These are phyloP conservation scores for Begonia masoniana DNA, from an alignment of 306 rosid genomes.

Conservation along the genomic window DNA sequence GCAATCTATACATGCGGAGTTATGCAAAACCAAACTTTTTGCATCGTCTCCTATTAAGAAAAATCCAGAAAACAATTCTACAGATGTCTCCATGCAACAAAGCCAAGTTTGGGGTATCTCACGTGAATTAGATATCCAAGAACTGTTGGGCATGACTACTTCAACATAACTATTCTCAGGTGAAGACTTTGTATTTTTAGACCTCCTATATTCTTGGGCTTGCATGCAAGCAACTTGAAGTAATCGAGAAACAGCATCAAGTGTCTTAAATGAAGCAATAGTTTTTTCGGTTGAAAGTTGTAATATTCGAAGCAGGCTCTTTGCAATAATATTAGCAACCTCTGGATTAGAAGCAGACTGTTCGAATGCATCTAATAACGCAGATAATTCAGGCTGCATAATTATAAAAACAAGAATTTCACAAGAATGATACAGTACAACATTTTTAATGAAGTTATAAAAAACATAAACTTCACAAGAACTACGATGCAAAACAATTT, in stretches of 20 bases:
- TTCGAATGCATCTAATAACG: slow-evolving; percentile 74
- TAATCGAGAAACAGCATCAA: slow-evolving; percentile 65
- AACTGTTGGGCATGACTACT: slow-evolving; percentile 18
- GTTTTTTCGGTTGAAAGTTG: slow-evolving; percentile 76
- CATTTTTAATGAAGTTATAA: too few relatives aligned
- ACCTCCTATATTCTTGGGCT: slow-evolving; percentile 61
- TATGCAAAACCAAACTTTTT: slow-evolving; percentile 48
- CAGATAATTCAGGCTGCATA: slow-evolving; percentile 74
- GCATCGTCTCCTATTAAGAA: slow-evolving; percentile 55
- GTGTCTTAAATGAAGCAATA: slow-evolving; percentile 53
- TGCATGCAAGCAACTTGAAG: slow-evolving; percentile 84
- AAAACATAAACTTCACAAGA: too few relatives aligned
- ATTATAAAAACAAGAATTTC: neutral
- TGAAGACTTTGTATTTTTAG: slow-evolving; percentile 21
- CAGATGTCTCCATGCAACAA: slow-evolving; percentile 45
- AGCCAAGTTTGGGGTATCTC: slow-evolving; percentile 36
- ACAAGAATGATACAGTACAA: slow-evolving; percentile 4
- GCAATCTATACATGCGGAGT: slow-evolving; percentile 49
- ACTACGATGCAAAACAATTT: too few relatives aligned
- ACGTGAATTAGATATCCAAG: slow-evolving; percentile 17
- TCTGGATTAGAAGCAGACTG: slow-evolving; percentile 73
- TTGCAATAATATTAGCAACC: slow-evolving; percentile 48
- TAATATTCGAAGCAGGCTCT: slow-evolving; percentile 56
- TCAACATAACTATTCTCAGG: slow-evolving; percentile 21
- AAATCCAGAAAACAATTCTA: slow-evolving; percentile 60